Evolutionary conservation across 768 basidiomycete genomes (phyloP).

Genomic region (Inosperma sp.): DNA sequence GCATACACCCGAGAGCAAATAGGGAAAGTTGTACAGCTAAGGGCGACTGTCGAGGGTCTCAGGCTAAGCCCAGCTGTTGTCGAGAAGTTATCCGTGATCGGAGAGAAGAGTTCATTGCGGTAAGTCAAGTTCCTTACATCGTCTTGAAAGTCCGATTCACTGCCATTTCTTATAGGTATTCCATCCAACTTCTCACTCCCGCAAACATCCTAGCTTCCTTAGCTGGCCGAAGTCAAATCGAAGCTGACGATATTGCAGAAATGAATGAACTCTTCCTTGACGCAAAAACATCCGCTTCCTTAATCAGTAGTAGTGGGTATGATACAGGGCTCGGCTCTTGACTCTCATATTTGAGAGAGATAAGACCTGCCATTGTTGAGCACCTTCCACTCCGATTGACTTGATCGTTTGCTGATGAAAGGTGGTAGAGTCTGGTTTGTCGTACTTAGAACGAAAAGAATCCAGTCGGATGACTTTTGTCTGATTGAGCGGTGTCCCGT

Average conservation of each 20-base stretch:
- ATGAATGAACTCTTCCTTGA: constrained; percentile 95
- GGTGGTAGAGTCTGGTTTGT: background rate
- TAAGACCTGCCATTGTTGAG: background rate
- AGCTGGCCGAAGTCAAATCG: constrained; percentile 75
- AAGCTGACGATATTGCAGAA: constrained; percentile 85
- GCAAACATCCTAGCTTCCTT: constrained; percentile 81
- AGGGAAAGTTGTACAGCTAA: constrained; percentile 77
- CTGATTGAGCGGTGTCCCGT: too few relatives aligned
- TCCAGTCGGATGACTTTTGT: too few relatives aligned
- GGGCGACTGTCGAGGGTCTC: constrained; percentile 84
- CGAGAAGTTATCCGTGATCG: constrained; percentile 76
- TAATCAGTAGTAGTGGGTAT: constrained; percentile 8
- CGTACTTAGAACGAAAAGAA: background rate
- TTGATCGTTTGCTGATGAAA: background rate
- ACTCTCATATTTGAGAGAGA: background rate
- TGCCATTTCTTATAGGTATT: constrained; percentile 53
- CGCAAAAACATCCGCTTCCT: constrained; percentile 70
- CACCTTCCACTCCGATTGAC: background rate
- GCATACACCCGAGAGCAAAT: constrained; percentile 81
- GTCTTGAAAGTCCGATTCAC: constrained; percentile 5
- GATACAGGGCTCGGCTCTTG: background rate
- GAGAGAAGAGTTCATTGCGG: constrained; percentile 47
- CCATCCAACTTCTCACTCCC: constrained; percentile 86
- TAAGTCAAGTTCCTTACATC: background rate
- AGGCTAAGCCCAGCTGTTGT: constrained; percentile 71